phyloP scores from a whole-genome alignment of 208 protist genomes.

The Acanthamoeba healyi region DNA sequence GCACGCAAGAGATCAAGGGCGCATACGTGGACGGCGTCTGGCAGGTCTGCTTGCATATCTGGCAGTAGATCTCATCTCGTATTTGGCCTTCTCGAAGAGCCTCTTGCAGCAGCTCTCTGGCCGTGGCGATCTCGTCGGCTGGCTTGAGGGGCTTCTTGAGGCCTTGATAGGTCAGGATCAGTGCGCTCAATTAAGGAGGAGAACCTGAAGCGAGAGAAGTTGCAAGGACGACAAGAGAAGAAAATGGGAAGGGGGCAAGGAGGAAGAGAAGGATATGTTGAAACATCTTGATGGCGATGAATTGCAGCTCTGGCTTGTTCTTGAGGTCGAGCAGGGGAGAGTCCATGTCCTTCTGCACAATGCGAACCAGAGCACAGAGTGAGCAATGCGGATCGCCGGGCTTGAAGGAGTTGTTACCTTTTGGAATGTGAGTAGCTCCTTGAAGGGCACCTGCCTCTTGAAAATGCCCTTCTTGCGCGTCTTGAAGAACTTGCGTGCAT shows the following conservation, averaged over 20 bases:
- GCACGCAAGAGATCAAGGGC: background rate
- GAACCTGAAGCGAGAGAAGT: background rate
- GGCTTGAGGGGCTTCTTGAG: conserved; percentile 22
- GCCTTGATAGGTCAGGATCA: conserved; percentile 63
- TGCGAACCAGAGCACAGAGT: background rate
- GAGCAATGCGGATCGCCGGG: background rate
- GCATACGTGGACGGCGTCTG: conserved; percentile 27
- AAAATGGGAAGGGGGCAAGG: background rate
- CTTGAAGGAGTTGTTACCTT: background rate
- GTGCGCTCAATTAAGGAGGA: background rate
- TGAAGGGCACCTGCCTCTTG: conserved; percentile 44
- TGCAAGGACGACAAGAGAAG: background rate
- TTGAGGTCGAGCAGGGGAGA: conserved; percentile 24
- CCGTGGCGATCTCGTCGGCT: background rate
- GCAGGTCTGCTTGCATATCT: conserved; percentile 58
- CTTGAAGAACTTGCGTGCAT: conserved; percentile 66
- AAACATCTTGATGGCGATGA: conserved; percentile 34
- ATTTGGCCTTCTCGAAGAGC: conserved; percentile 14
- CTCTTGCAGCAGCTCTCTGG: conserved; percentile 19
- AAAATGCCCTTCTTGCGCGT: conserved; percentile 70
- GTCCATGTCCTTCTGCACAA: conserved; percentile 45
- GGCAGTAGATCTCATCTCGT: conserved; percentile 65
- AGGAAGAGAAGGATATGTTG: conserved; percentile 40
- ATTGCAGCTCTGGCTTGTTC: conserved; percentile 24
- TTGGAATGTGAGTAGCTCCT: conserved; percentile 52